Conservation (phyloP, 208 protist genomes). For the Trypanosoma avium region DNA sequence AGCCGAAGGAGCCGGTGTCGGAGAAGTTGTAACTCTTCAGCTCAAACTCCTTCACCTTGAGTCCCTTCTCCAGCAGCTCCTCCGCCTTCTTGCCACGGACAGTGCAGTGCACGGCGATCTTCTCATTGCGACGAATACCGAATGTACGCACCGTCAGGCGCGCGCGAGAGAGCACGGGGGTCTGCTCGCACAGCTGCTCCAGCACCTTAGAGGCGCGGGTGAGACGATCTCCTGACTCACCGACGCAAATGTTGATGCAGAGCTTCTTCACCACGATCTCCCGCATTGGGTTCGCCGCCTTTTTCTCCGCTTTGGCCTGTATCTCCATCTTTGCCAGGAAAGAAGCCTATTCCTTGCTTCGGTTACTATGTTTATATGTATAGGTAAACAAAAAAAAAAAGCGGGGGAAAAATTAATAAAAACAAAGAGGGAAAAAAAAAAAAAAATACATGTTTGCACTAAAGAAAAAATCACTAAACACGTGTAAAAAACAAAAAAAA, state of each 20-base stretch:
- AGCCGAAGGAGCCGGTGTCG: conserved; percentile 99
- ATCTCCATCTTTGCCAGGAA: conserved; percentile 17
- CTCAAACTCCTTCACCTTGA: conserved; percentile 99
- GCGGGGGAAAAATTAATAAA: conserved; percentile 3
- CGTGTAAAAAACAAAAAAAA: too few relatives aligned
- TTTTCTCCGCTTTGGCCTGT: conserved; percentile 61
- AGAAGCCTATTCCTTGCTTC: conserved; percentile 19
- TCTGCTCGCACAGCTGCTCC: conserved; percentile 98
- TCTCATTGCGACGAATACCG: conserved; percentile 99
- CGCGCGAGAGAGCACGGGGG: conserved; percentile 96
- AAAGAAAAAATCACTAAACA: too few relatives aligned
- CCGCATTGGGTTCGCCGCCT: conserved; percentile 95
- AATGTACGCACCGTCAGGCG: conserved; percentile 99
- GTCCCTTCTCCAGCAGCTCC: conserved; percentile 98
- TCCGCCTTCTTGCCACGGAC: conserved; percentile 99
- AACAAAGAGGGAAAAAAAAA: conserved; percentile 3
- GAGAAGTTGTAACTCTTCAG: conserved; percentile 97
- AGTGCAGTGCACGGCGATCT: conserved; percentile 99
- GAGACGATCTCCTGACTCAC: conserved; percentile 98
- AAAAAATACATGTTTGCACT: not conserved
- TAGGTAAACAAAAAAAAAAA: conserved; percentile 5
- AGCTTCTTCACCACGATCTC: conserved; percentile 99
- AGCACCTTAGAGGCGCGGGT: conserved; percentile 99
- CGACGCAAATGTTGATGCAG: conserved; percentile 99
- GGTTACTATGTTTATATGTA: not conserved